A percentile compares a stretch with the other conserved stretches of the same genome.
Conservation (phyloP, 345 rosid genomes). For the Laguncularia racemosa region DNA sequence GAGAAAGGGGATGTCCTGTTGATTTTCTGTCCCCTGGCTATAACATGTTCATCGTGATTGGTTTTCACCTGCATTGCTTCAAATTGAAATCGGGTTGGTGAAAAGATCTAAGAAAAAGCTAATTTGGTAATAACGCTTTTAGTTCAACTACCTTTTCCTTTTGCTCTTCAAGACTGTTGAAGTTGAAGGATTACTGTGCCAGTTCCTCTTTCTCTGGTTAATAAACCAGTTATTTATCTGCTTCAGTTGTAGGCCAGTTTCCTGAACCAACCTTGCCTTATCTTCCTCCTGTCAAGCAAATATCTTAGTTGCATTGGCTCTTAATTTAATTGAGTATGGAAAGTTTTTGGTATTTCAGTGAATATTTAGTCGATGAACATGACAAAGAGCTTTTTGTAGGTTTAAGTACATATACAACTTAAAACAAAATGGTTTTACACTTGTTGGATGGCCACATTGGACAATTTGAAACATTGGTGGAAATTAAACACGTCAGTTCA, state of each 20-base stretch:
- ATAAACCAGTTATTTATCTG: conserved; percentile 99
- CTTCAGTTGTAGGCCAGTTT: conserved; percentile 92
- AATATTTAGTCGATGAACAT: not conserved
- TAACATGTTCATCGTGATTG: conserved; percentile 40
- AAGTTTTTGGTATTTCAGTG: not conserved
- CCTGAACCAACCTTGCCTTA: conserved; percentile 89
- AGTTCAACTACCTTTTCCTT: conserved; percentile 65
- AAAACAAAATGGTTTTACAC: too few relatives aligned
- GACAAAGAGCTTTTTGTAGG: too few relatives aligned
- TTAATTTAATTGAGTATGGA: not conserved
- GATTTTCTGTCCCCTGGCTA: conserved; percentile 23
- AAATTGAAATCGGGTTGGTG: conserved; percentile 39
- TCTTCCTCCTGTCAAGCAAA: conserved; percentile 77
- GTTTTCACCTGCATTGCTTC: conserved; percentile 95
- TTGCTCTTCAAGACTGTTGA: conserved; percentile 78
- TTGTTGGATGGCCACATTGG: too few relatives aligned
- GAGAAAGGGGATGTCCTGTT: not conserved
- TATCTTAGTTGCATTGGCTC: not conserved
- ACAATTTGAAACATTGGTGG: too few relatives aligned
- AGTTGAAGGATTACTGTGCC: conserved; percentile 91
- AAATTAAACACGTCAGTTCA: too few relatives aligned
- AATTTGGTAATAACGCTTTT: not conserved
- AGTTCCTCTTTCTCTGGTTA: conserved; percentile 95
- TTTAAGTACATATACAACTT: too few relatives aligned
- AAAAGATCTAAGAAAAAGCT: conserved; percentile 14